A percentile compares a stretch with the other conserved stretches of the same genome.
Evolutionary conservation across 345 rosid species (phyloP).

Genomic region (Fremontodendron californicum): DNA sequence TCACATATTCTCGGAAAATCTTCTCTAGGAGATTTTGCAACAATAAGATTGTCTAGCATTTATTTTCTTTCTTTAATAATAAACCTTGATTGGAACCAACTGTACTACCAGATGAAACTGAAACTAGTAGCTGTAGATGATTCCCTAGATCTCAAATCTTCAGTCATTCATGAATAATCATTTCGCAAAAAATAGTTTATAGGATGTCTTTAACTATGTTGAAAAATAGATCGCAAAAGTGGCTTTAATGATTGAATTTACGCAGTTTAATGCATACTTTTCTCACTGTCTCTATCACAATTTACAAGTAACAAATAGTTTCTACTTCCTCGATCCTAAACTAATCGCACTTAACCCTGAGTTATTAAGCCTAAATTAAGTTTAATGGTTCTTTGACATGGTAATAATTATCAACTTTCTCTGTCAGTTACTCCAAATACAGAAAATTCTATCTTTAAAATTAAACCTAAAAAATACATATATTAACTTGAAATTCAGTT

Average conservation of each 20-base stretch:
- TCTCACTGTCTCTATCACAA: neutral
- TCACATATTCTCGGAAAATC: no score
- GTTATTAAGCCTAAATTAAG: neutral
- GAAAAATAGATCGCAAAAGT: neutral
- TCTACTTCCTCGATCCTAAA: neutral
- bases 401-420: neutral
- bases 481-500: neutral
- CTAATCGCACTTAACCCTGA: neutral
- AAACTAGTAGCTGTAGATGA: neutral
- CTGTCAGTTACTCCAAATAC: neutral
- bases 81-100: neutral
- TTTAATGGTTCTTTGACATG: neutral
- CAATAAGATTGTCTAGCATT: neutral
- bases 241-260: neutral
- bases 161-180: neutral
- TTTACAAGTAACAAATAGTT: neutral
- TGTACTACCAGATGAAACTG: neutral
- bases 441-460: neutral
- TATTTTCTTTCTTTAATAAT: neutral
- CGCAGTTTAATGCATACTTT: neutral
- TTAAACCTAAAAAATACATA: no score
- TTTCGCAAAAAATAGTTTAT: neutral
- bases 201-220: neutral
- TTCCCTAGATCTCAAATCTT: neutral
- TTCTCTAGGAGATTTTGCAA: neutral